Evolutionary conservation across 768 basidiomycete species (phyloP).

Genomic region (Mycena indigotica): DNA sequence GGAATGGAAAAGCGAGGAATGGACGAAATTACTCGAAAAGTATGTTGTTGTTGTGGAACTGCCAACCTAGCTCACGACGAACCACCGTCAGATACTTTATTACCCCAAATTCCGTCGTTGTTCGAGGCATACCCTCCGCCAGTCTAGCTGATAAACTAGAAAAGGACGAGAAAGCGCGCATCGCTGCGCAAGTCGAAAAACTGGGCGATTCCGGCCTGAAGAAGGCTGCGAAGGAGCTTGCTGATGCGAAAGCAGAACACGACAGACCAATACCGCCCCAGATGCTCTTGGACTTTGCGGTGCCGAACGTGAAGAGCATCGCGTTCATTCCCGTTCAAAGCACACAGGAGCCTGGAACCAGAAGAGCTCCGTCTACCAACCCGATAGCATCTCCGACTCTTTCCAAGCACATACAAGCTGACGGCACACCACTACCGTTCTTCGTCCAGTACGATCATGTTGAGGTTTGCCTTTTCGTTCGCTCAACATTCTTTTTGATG

Average conservation of each 20-base stretch:
- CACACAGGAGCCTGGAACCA: conserved; percentile 62
- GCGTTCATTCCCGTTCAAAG: conserved; percentile 84
- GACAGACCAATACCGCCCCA: conserved; percentile 79
- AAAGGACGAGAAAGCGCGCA: conserved; percentile 74
- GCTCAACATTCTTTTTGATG: conserved; percentile 3
- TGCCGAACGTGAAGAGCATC: conserved; percentile 88
- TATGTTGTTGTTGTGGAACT: conserved; percentile 44
- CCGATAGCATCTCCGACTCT: conserved; percentile 44
- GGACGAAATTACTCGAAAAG: conserved; percentile 78
- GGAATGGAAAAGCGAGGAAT: conserved; percentile 73
- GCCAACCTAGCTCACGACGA: no score
- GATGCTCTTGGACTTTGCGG: conserved; percentile 82
- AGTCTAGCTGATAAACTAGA: conserved; percentile 79
- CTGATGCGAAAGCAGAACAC: conserved; percentile 86
- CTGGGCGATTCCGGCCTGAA: conserved; percentile 84
- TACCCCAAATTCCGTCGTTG: conserved; percentile 68
- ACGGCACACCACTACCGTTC: conserved; percentile 74
- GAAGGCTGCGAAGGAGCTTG: conserved; percentile 64
- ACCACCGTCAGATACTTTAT: conserved; percentile 82
- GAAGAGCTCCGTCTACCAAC: conserved; percentile 36
- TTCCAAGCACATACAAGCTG: conserved; percentile 62
- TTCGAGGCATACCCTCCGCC: conserved; percentile 89
- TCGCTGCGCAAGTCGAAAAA: conserved; percentile 63
- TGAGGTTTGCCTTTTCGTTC: conserved; percentile 50
- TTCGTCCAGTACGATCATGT: conserved; percentile 95